Evolutionary conservation across 345 rosid genomes (phyloP).

Genomic region (Dipteronia sinensis): DNA sequence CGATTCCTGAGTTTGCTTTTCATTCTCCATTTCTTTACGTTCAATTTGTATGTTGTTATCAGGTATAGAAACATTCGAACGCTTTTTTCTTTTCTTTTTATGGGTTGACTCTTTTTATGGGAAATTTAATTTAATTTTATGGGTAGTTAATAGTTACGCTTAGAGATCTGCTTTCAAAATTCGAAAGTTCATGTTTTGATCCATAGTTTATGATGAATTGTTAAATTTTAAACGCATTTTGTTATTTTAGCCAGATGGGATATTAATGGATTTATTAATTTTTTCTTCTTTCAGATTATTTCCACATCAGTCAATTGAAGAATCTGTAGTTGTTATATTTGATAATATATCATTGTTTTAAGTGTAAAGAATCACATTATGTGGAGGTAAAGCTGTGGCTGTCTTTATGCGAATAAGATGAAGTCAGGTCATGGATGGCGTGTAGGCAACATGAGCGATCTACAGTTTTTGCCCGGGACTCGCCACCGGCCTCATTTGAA

Average conservation of each 20-base stretch:
- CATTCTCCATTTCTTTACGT: background rate
- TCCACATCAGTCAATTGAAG: background rate
- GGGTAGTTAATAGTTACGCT: background rate
- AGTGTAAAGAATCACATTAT: slow-evolving; percentile 6
- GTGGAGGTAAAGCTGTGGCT: slow-evolving; percentile 22
- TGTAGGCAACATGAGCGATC: slow-evolving; percentile 65
- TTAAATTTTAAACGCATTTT: too few species aligned
- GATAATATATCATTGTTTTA: background rate
- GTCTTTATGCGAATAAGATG: slow-evolving; percentile 47
- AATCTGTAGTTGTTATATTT: background rate
- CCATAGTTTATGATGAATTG: background rate
- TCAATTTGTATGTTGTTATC: background rate
- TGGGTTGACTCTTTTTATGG: slow-evolving; percentile 15
- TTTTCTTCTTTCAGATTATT: slow-evolving; percentile 11
- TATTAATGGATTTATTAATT: too few species aligned
- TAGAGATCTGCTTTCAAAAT: slow-evolving; percentile 14
- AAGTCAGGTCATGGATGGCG: slow-evolving; percentile 75
- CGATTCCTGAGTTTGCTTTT: background rate
- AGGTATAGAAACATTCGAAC: background rate
- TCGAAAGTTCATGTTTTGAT: slow-evolving; percentile 4
- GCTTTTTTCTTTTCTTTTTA: background rate
- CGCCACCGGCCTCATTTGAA: slow-evolving; percentile 65
- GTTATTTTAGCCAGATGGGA: too few species aligned
- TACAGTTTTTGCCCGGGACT: slow-evolving; percentile 64
- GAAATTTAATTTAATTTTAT: background rate